These are phyloP conservation scores for Podila epicladia DNA, from an alignment of 192 early-diverging fungal genomes.

Conservation along the genomic window DNA sequence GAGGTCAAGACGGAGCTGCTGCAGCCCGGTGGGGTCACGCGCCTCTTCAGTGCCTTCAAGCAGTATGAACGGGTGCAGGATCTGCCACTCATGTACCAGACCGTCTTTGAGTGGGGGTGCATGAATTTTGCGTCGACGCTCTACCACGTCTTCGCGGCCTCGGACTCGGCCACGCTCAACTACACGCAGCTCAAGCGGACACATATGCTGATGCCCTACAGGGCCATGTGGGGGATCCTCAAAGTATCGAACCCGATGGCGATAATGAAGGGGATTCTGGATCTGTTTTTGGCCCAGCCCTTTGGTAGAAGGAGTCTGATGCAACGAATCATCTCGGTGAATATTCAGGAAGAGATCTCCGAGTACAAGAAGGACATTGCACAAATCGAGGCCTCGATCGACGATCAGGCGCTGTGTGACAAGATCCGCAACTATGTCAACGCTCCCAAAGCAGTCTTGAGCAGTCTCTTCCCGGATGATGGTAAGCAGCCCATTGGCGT, in stretches of 20 bases:
- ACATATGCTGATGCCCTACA: slow-evolving; percentile 57
- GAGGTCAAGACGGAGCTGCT: slow-evolving; percentile 52
- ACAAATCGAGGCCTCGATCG: slow-evolving; percentile 19
- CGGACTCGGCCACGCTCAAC: slow-evolving; percentile 56
- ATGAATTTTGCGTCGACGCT: slow-evolving; percentile 64
- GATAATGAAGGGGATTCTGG: slow-evolving; percentile 59
- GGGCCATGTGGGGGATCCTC: slow-evolving; percentile 50
- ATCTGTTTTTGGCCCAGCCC: slow-evolving; percentile 63
- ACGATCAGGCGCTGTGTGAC: slow-evolving; percentile 48
- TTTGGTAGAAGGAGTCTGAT: slow-evolving; percentile 59
- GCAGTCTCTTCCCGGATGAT: slow-evolving; percentile 13
- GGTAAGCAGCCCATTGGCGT: neutral
- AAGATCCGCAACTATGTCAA: slow-evolving; percentile 58
- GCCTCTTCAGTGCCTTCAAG: slow-evolving; percentile 15
- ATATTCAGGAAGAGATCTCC: slow-evolving; percentile 56
- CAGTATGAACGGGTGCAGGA: slow-evolving; percentile 26
- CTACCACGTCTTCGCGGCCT: slow-evolving; percentile 59
- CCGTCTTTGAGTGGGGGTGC: slow-evolving; percentile 59
- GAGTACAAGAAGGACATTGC: slow-evolving; percentile 55
- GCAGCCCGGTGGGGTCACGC: slow-evolving; percentile 33
- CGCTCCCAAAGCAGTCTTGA: slow-evolving; percentile 8
- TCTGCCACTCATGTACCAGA: slow-evolving; percentile 48
- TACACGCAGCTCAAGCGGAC: slow-evolving; percentile 56
- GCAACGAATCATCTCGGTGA: slow-evolving; percentile 58
- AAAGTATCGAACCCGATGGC: slow-evolving; percentile 61